Evolutionary conservation across 2,329 filamentous ascomycete species (phyloP), one percentile per base, ranked within the genome.

Genomic region (Aspergillus felis): DNA sequence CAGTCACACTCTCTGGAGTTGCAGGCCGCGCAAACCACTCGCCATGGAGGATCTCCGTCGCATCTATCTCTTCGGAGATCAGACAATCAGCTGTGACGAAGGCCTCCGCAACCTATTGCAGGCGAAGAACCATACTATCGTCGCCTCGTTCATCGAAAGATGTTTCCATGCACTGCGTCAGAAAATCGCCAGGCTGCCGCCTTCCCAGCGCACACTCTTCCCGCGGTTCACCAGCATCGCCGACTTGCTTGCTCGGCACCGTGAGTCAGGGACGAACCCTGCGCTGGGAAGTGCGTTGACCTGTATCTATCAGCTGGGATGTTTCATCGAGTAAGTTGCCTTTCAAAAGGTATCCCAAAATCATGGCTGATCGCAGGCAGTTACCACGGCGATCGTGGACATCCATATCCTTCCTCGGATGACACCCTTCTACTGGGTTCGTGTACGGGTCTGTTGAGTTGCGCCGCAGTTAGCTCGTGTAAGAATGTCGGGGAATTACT

Each of bases 11-110:
- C 50, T 48, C 32, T 56, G 50, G 46, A 35, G 53, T 57, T 46
- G 29, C 27, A 59, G 48, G 22, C 25, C 59, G 59, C 35, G 53
- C 59, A 59, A 9, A 20, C 10, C 41, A 42, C 35, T 47, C 57
- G 44, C 38, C 46, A 74, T 74, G 72, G 66, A 66, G 60, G 64
- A 59, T 53, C 60, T 62, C 57, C 68, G 63, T 60, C 66, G 64
- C 51, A 69, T 77, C 62, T 78, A 77, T 69, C 71, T 79, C 68
- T 79, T 79, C 64, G 77, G 77, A 67, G 77, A 79, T 61, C 76
- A 78, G 65, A 79, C 76, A 56, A 69, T 69, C 57, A 74, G 77
- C 61, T 76, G 75, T 57, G 71, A 76, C 59, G 66, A 71, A 50
- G 73, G 74, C 53, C 73, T 79, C 58, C 73, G 71, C 52, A 72